Evolutionary conservation across 805 yeast species (phyloP).

Genomic region (Metschnikowia hibisci): DNA sequence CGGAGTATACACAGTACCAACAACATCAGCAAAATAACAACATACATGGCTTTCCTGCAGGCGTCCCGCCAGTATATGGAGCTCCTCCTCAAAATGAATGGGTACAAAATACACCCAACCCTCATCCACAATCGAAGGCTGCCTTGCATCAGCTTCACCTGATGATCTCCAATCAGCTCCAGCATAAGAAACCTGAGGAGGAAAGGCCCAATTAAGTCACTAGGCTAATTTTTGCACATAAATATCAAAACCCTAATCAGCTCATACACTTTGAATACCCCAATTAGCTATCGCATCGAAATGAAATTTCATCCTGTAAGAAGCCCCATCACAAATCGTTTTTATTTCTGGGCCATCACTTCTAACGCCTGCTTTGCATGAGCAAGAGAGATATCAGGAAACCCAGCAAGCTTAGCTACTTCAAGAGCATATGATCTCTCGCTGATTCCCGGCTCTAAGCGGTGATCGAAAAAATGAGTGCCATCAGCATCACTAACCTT

Average conservation of each 20-base stretch:
- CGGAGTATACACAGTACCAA: neutral
- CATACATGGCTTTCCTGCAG: neutral
- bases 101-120: neutral
- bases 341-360: neutral
- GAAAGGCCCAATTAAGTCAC: neutral
- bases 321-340: neutral
- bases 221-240: neutral
- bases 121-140: neutral
- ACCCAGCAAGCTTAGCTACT: slow-evolving; percentile 76
- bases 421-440: slow-evolving; percentile 70
- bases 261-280: neutral
- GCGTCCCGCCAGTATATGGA: neutral
- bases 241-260: too few relatives aligned
- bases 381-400: slow-evolving; percentile 56
- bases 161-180: slow-evolving; percentile 16
- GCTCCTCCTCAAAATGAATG: slow-evolving; percentile 1
- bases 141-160: slow-evolving; percentile 19
- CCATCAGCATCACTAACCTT: slow-evolving; percentile 25
- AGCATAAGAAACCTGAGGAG: slow-evolving; percentile 3
- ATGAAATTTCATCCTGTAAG: neutral
- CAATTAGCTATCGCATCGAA: neutral
- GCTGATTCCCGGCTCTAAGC: slow-evolving; percentile 63
- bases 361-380: slow-evolving; percentile 42
- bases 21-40: neutral
- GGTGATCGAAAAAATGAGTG: slow-evolving; percentile 49